Evolutionary conservation across 139 green algal species (phyloP), one percentile per base, ranked within the genome.

Genomic region (Asterochloris sp.): DNA sequence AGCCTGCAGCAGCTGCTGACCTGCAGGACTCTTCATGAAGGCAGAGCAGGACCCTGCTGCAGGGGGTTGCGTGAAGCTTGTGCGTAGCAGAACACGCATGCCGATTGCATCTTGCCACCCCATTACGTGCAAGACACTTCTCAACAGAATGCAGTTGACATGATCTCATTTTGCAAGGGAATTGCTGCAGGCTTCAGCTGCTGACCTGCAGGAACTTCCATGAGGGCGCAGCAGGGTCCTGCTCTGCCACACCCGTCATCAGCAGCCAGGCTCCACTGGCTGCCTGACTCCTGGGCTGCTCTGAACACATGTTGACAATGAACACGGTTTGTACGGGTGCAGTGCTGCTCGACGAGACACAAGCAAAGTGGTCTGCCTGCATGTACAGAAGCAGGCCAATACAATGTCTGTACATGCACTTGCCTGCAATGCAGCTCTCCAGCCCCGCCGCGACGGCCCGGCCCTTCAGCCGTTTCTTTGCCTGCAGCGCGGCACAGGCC

Each of bases 11-110:
- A 38, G 71, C 2, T 76, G 23, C 71, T 76, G 71, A 86, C 83
- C 82, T 93, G 84, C 76, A 96, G 88, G 80, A 96, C 96, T 73
- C 89, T 74, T 92, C 93, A 96, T 47, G 84, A 94, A 26, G 90
- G 87, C 0, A 91, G 91, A 17, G 74, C 38, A 2, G 91, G 81
- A 19, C 92, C 90, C 63, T 89, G 85, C 0, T 79, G n/a, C n/a
- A n/a, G n/a, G n/a, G n/a, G n/a, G n/a, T n/a, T n/a, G n/a, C n/a
- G n/a, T n/a, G n/a, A n/a, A n/a, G n/a, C n/a, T n/a, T n/a, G n/a
- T n/a, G n/a, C n/a, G n/a, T n/a, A n/a, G n/a, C n/a, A n/a, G n/a
- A n/a, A n/a, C n/a, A n/a, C n/a, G n/a, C n/a, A n/a, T n/a, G n/a
- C n/a, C n/a, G n/a, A n/a, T n/a, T n/a, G n/a, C n/a, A n/a, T n/a